A percentile compares a stretch with the other conserved stretches of the same genome.
Conservation (phyloP, 1,139 yeast genomes). For the Blastobotrys raffinosifermentans region DNA sequence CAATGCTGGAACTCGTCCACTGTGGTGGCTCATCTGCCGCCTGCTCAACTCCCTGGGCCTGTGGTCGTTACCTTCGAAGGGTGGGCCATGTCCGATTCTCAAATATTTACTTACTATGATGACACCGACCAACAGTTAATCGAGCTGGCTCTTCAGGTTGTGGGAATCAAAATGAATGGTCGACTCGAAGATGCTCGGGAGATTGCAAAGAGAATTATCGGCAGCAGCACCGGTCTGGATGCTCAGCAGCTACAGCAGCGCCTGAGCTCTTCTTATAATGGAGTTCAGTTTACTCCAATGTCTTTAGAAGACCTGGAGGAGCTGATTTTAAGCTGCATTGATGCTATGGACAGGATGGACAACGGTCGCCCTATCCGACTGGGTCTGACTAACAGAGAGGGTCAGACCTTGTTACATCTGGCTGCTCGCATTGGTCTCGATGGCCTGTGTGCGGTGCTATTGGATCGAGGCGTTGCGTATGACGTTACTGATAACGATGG, state of each 20-base stretch:
- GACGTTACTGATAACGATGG: conserved; percentile 70
- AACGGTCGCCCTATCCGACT: conserved; percentile 51
- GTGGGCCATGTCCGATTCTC: conserved; percentile 37
- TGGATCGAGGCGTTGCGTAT: conserved; percentile 68
- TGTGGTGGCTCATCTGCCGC: conserved; percentile 82
- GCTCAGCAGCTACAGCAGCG: conserved; percentile 9
- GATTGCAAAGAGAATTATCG: conserved; percentile 73
- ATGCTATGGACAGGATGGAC: conserved; percentile 55
- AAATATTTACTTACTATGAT: conserved; percentile 76
- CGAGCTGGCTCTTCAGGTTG: conserved; percentile 85
- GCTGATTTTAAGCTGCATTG: conserved; percentile 56
- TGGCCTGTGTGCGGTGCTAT: conserved; percentile 51
- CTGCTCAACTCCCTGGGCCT: conserved; percentile 79
- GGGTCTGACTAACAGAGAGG: conserved; percentile 71
- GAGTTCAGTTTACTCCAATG: conserved; percentile 9
- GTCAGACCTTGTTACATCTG: conserved; percentile 77
- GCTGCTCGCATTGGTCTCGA: conserved; percentile 65
- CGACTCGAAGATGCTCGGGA: conserved; percentile 83
- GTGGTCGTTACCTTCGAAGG: conserved; percentile 71
- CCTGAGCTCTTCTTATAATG: conserved; percentile 3
- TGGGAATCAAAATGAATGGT: conserved; percentile 90
- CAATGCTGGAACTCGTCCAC: conserved; percentile 93
- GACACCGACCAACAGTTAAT: conserved; percentile 89
- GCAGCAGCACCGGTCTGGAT: conserved; percentile 17
- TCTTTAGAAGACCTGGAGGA: conserved; percentile 51